Evolutionary conservation across 345 rosid species (phyloP).

Genomic region (Eucalyptus dawsonii): DNA sequence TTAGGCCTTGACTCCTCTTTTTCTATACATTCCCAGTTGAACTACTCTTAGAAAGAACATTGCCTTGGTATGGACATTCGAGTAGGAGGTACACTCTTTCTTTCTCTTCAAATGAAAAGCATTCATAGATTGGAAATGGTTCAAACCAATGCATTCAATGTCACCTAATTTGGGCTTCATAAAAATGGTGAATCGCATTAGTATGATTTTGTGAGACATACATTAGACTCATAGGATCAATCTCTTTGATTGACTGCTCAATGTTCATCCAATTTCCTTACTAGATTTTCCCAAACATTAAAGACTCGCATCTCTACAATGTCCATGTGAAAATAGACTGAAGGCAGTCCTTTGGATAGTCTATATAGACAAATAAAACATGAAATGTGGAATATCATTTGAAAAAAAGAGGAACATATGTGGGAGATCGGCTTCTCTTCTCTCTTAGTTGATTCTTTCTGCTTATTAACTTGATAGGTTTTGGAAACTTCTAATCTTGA

Average conservation of each 20-base stretch:
- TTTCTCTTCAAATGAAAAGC: neutral
- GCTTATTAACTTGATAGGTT: neutral
- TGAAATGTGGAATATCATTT: neutral
- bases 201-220: neutral
- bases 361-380: neutral
- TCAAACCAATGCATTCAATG: neutral
- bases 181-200: neutral
- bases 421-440: neutral
- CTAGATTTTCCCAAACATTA: neutral
- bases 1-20: neutral
- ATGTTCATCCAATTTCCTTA: neutral
- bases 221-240: neutral
- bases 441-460: neutral
- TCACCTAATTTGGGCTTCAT: neutral
- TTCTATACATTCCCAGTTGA: neutral
- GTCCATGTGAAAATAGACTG: neutral
- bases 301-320: neutral
- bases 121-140: neutral
- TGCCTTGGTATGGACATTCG: neutral
- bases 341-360: neutral
- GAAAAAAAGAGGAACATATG: neutral
- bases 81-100: neutral
- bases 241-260: neutral
- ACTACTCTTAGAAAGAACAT: neutral
- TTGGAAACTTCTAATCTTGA: neutral